Evolutionary conservation across 2,329 filamentous ascomycete species (phyloP).

Genomic region (Colletotrichum caudatum): DNA sequence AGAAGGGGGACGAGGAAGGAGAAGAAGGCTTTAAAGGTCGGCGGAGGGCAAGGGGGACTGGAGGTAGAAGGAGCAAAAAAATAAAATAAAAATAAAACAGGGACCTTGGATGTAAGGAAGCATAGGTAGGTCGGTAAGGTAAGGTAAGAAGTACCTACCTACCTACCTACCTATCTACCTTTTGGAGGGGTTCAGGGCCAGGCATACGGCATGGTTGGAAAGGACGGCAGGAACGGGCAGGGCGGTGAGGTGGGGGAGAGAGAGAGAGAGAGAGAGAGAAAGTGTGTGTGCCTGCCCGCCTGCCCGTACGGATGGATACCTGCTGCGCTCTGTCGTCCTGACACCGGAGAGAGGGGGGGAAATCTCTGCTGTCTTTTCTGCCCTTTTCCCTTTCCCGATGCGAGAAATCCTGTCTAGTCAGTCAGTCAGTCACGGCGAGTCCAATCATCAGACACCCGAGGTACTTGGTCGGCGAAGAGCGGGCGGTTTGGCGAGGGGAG

Average conservation of each 20-base stretch:
- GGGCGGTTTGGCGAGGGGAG: neutral
- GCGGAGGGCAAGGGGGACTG: slow-evolving; percentile 33
- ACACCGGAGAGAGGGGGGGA: slow-evolving; percentile 16
- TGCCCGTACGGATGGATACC: neutral
- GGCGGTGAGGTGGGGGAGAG: neutral
- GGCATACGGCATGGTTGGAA: neutral
- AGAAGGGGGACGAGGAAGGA: slow-evolving; percentile 38
- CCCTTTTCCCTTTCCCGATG: neutral
- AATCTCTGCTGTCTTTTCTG: slow-evolving; percentile 35
- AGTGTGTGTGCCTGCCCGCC: neutral
- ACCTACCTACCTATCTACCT: too few species aligned
- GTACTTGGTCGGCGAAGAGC: slow-evolving; percentile 20
- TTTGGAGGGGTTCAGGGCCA: slow-evolving; percentile 22
- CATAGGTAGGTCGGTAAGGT: neutral
- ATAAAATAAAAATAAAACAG: slow-evolving; percentile 14
- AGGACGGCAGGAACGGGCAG: slow-evolving; percentile 15
- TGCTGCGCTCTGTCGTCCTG: slow-evolving; percentile 10
- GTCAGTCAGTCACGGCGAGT: neutral
- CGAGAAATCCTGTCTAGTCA: slow-evolving; percentile 6
- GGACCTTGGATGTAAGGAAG: neutral
- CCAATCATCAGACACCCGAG: neutral
- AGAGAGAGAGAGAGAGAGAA: neutral
- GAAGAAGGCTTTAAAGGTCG: slow-evolving; percentile 38
- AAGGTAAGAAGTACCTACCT: too few species aligned
- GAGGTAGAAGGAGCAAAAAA: slow-evolving; percentile 25